These are phyloP conservation scores for Arthonia radiata DNA, from an alignment of 495 filamentous ascomycete species.

Conservation along the genomic window DNA sequence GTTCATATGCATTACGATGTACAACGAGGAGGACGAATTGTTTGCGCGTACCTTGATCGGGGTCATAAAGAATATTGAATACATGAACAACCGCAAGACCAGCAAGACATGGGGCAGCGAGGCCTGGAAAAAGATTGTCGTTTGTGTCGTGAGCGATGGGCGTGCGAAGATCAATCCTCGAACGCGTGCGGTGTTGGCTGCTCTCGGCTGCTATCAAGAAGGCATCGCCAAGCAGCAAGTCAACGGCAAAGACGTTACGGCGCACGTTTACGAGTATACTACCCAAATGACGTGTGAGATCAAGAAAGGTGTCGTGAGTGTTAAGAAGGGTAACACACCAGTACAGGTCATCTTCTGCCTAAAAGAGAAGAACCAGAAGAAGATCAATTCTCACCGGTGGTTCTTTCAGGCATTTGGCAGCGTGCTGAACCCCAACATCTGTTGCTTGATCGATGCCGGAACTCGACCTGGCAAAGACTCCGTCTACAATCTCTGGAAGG, in stretches of 20 bases:
- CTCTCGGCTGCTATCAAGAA: conserved; percentile 90
- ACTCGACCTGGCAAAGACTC: conserved; percentile 81
- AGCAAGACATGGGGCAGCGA: conserved; percentile 98
- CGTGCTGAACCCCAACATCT: conserved; percentile 85
- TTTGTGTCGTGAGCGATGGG: conserved; percentile 93
- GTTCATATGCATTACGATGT: conserved; percentile 98
- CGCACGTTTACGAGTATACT: conserved; percentile 98
- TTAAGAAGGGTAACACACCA: conserved; percentile 51
- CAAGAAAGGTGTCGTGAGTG: conserved; percentile 64
- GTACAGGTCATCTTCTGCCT: conserved; percentile 97
- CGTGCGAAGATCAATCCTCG: conserved; percentile 94
- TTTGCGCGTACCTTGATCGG: conserved; percentile 93
- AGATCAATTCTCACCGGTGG: conserved; percentile 99
- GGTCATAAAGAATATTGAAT: conserved; percentile 94
- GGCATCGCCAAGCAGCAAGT: conserved; percentile 98
- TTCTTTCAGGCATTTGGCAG: conserved; percentile 96
- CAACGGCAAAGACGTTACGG: conserved; percentile 88
- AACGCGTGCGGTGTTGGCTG: conserved; percentile 72
- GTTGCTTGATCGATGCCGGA: conserved; percentile 87
- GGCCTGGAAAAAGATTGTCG: conserved; percentile 98
- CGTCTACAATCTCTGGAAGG: conserved; percentile 96
- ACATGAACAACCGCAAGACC: conserved; percentile 73
- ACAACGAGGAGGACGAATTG: conserved; percentile 92
- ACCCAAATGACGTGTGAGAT: conserved; percentile 72
- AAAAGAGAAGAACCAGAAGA: conserved; percentile 99